Conservation (phyloP, 2,329 filamentous ascomycete species). For the Pseudocercospora fijiensis region DNA sequence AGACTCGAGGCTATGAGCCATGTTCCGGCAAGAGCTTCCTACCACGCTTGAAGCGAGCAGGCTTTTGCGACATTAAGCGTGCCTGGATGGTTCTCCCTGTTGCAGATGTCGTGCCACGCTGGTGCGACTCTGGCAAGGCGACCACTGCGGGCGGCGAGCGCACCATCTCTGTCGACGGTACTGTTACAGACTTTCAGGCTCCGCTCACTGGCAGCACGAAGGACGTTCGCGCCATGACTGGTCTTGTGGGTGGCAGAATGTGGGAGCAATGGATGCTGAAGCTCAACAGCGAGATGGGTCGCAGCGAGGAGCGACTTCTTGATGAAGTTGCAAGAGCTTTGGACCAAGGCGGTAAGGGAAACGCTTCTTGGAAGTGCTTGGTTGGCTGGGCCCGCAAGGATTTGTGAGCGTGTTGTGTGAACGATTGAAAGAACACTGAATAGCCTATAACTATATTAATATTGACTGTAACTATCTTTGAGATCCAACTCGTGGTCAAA, state of each 20-base stretch:
- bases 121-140: constrained; percentile 36
- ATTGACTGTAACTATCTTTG: constrained; percentile 21
- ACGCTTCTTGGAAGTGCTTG: constrained; percentile 60
- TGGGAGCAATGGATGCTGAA: constrained; percentile 97
- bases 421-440: neutral
- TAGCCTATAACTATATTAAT: constrained; percentile 13
- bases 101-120: constrained; percentile 48
- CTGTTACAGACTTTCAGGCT: constrained; percentile 33
- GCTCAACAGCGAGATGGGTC: constrained; percentile 80
- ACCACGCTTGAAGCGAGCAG: constrained; percentile 67
- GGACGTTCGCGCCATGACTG: constrained; percentile 59
- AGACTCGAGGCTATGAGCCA: constrained; percentile 86
- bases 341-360: constrained; percentile 59
- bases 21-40: constrained; percentile 79
- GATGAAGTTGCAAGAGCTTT: constrained; percentile 59
- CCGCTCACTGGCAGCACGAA: constrained; percentile 39
- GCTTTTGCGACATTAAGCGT: constrained; percentile 77
- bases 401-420: constrained; percentile 8
- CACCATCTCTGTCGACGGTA: constrained; percentile 38
- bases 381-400: constrained; percentile 60
- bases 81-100: constrained; percentile 89
- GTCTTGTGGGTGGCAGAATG: constrained; percentile 79
- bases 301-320: constrained; percentile 55
- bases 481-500: constrained; percentile 12
- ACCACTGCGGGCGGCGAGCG: constrained; percentile 32